Percentiles rank a stretch among this genome's conserved stretches.
phyloP scores from a whole-genome alignment of 352 stramenopile genomes.

The Globisporangium alternatum region DNA sequence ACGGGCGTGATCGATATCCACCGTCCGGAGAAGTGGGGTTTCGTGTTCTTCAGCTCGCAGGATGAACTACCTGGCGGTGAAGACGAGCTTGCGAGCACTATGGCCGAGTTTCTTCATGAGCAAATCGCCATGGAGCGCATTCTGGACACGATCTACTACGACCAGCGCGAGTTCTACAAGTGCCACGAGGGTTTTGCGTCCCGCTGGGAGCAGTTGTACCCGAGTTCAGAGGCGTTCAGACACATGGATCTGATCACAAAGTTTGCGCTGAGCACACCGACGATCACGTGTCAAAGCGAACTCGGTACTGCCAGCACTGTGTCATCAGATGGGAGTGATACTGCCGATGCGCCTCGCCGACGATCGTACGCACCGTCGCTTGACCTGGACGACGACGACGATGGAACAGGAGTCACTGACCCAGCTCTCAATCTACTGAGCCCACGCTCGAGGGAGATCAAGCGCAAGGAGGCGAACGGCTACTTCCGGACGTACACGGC shows the following conservation, averaged over 20 bases:
- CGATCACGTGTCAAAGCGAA: constrained; percentile 23
- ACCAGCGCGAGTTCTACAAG: constrained; percentile 47
- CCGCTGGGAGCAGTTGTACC: constrained; percentile 41
- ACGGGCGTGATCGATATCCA: constrained; percentile 78
- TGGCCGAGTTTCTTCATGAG: constrained; percentile 39
- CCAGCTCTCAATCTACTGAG: constrained; percentile 12
- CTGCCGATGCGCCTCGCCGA: constrained; percentile 3
- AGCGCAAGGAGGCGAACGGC: constrained; percentile 20
- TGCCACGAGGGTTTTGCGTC: constrained; percentile 40
- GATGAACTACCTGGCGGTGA: constrained; percentile 38
- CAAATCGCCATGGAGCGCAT: constrained; percentile 56
- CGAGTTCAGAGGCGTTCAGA: constrained; percentile 21
- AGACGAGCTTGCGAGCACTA: constrained; percentile 32
- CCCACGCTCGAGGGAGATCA: constrained; percentile 21
- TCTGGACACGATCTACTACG: constrained; percentile 68
- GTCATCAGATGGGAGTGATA: background rate
- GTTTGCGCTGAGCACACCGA: constrained; percentile 33
- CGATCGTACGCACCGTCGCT: constrained; percentile 24
- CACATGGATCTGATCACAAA: constrained; percentile 25
- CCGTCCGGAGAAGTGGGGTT: constrained; percentile 66
- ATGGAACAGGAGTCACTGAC: background rate
- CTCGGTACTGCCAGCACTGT: background rate
- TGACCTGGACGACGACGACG: constrained; percentile 26
- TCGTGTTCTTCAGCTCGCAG: constrained; percentile 58
- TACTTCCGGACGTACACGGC: constrained; percentile 35